phyloP scores from a whole-genome alignment of 176 grass and related monocot genomes.

The Alopecurus myosuroides region DNA sequence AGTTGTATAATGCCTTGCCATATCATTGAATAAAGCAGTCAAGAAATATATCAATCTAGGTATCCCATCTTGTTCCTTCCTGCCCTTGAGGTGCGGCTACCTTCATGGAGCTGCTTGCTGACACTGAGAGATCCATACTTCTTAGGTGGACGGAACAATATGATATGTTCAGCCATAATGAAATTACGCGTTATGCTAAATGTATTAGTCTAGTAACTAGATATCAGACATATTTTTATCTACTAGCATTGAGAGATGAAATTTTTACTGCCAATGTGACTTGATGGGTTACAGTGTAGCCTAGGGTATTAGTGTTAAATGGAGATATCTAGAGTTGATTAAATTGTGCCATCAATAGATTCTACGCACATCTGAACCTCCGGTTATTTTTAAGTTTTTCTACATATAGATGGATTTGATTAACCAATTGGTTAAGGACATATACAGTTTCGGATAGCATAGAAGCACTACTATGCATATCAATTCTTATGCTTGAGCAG shows the following conservation, averaged over 20 bases:
- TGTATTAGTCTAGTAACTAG: neutral
- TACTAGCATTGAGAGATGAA: neutral
- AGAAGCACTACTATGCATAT: neutral
- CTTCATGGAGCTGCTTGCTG: neutral
- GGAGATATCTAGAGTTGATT: constrained; percentile 3
- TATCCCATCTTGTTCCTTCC: too few species aligned
- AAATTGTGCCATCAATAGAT: neutral
- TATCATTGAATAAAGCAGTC: too few species aligned
- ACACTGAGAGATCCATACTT: neutral
- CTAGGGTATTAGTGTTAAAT: neutral
- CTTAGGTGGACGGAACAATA: neutral
- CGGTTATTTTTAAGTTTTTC: neutral
- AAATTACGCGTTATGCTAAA: neutral
- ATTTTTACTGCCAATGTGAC: neutral
- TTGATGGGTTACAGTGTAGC: neutral
- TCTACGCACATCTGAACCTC: neutral
- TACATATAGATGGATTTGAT: neutral
- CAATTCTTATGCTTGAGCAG: neutral
- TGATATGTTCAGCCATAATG: neutral
- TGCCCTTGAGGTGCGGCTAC: too few species aligned
- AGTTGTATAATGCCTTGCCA: too few species aligned
- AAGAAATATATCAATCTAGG: too few species aligned
- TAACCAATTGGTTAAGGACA: neutral
- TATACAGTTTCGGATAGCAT: neutral
- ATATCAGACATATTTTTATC: neutral